These are phyloP conservation scores for Wickerhamomyces hampshirensis DNA, from an alignment of 805 yeast species.

Conservation along the genomic window DNA sequence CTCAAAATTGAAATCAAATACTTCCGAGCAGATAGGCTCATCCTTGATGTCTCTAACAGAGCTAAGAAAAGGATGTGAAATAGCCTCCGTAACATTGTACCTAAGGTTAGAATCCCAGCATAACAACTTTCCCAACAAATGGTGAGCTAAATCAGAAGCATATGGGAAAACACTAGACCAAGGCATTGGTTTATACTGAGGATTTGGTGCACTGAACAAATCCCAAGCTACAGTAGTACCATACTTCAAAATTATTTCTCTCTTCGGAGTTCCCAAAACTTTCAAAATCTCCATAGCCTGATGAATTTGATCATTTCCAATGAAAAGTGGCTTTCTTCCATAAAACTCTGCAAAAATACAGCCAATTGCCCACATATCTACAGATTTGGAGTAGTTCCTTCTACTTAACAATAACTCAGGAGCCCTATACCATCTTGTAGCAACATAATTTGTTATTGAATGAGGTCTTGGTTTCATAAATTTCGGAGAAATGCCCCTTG, in stretches of 20 bases:
- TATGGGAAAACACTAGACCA: conserved; percentile 62
- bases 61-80: conserved; percentile 52
- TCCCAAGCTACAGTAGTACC: conserved; percentile 45
- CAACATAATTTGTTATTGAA: conserved; percentile 78
- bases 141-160: conserved; percentile 47
- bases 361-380: conserved; percentile 94
- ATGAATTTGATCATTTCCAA: conserved; percentile 66
- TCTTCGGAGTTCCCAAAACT: conserved; percentile 68
- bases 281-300: conserved; percentile 68
- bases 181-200: conserved; percentile 34
- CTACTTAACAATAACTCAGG: conserved; percentile 77
- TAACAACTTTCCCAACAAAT: conserved; percentile 50
- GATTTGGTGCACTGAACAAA: conserved; percentile 38
- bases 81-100: conserved; percentile 47
- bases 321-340: conserved; percentile 74
- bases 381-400: conserved; percentile 55
- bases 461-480: conserved; percentile 30
- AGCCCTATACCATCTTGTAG: conserved; percentile 94
- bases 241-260: conserved; percentile 37
- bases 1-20: conserved; percentile 71
- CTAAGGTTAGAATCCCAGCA: conserved; percentile 62
- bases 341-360: conserved; percentile 85
- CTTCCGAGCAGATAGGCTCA: conserved; percentile 46
- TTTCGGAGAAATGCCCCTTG: conserved; percentile 59
- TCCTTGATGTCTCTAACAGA: conserved; percentile 48